Evolutionary conservation across 2,329 filamentous ascomycete species (phyloP).

Genomic region (Nannizziopsis barbatae): DNA sequence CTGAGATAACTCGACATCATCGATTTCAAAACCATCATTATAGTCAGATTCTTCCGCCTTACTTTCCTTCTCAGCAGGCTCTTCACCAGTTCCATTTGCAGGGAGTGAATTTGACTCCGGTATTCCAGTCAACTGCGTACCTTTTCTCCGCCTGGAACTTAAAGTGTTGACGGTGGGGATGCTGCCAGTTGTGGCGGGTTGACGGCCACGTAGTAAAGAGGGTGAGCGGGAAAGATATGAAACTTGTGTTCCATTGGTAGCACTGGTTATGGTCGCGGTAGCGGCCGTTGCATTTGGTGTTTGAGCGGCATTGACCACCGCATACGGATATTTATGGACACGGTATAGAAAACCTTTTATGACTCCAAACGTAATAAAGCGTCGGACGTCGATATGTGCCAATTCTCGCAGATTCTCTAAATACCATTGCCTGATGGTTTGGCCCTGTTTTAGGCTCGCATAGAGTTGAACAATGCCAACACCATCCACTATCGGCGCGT

Average conservation of each 20-base stretch:
- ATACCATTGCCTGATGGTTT: slow-evolving; percentile 80
- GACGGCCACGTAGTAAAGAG: slow-evolving; percentile 8
- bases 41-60: slow-evolving; percentile 12
- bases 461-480: slow-evolving; percentile 65
- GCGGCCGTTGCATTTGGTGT: slow-evolving; percentile 16
- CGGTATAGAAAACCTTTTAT: slow-evolving; percentile 92
- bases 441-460: slow-evolving; percentile 68
- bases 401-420: slow-evolving; percentile 61
- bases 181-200: slow-evolving; percentile 9
- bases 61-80: slow-evolving; percentile 5
- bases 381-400: slow-evolving; percentile 69
- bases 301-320: slow-evolving; percentile 27
- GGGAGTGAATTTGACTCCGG: not conserved
- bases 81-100: slow-evolving; percentile 2
- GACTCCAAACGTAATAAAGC: slow-evolving; percentile 88
- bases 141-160: slow-evolving; percentile 1
- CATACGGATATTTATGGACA: slow-evolving; percentile 78
- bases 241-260: slow-evolving; percentile 6
- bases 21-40: slow-evolving; percentile 20
- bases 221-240: slow-evolving; percentile 12
- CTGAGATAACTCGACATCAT: slow-evolving; percentile 29
- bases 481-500: slow-evolving; percentile 28
- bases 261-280: slow-evolving; percentile 8
- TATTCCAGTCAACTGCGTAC: not conserved
- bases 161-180: slow-evolving; percentile 3